Evolutionary conservation across 2,329 filamentous ascomycete genomes (phyloP).

Genomic region (Stenocarpella maydis): DNA sequence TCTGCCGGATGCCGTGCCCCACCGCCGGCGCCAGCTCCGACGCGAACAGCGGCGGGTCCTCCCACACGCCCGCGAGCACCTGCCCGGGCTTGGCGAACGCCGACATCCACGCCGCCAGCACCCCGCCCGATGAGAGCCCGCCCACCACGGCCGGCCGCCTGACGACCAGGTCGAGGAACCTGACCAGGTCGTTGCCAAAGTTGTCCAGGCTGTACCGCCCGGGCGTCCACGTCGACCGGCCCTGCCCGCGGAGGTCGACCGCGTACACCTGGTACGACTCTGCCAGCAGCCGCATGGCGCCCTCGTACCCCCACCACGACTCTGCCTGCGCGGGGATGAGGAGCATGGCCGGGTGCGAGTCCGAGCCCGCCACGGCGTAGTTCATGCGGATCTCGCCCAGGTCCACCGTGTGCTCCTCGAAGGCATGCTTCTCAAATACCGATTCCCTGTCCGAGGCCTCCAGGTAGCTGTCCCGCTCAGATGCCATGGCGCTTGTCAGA

Average conservation of each 20-base stretch:
- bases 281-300: conserved; percentile 33
- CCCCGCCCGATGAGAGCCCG: conserved; percentile 36
- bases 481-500: neutral
- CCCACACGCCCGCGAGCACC: conserved; percentile 34
- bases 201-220: conserved; percentile 37
- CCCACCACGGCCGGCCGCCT: conserved; percentile 34
- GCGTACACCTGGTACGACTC: conserved; percentile 37
- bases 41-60: conserved; percentile 37
- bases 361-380: conserved; percentile 33
- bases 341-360: conserved; percentile 32
- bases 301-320: conserved; percentile 37
- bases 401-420: conserved; percentile 35
- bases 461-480: conserved; percentile 2
- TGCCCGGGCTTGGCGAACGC: conserved; percentile 36
- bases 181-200: conserved; percentile 37
- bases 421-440: conserved; percentile 33
- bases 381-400: conserved; percentile 38
- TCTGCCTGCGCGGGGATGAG: conserved; percentile 36
- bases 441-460: conserved; percentile 28
- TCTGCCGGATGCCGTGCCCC: conserved; percentile 33
- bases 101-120: conserved; percentile 36
- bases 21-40: conserved; percentile 34
- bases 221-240: conserved; percentile 36
- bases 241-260: conserved; percentile 37
- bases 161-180: conserved; percentile 36